These are phyloP conservation scores for Curvularia hawaiiensis DNA, from an alignment of 2,329 filamentous ascomycete genomes.

Conservation along the genomic window DNA sequence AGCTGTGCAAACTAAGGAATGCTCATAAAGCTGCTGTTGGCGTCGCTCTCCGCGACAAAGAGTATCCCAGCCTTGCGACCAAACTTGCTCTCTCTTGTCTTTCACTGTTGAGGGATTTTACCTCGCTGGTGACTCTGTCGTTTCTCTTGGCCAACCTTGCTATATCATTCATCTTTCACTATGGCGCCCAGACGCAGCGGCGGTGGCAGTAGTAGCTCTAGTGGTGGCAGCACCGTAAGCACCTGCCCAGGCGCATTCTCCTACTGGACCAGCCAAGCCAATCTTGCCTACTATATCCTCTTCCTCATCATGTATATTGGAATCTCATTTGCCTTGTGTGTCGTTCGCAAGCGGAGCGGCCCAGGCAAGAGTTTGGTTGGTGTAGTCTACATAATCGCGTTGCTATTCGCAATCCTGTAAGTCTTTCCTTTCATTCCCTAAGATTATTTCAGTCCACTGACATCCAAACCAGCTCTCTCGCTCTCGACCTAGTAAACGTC, in stretches of 20 bases:
- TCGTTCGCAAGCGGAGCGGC: conserved; percentile 25
- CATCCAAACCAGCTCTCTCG: conserved; percentile 13
- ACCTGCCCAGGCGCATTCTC: conserved; percentile 26
- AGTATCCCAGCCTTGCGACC: background rate
- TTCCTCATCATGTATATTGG: conserved; percentile 25
- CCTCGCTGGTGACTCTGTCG: background rate
- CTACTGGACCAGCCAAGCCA: conserved; percentile 4
- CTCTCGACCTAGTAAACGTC: conserved; percentile 15
- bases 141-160: background rate
- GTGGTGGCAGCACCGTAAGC: conserved; percentile 21
- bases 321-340: conserved; percentile 21
- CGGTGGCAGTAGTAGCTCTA: background rate
- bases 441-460: background rate
- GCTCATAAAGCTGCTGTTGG: background rate
- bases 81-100: background rate
- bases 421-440: conserved; percentile 1
- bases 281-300: conserved; percentile 27
- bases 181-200: conserved; percentile 30
- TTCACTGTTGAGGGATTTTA: background rate
- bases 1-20: background rate
- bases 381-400: conserved; percentile 18
- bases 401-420: conserved; percentile 28
- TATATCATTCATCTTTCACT: background rate
- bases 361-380: conserved; percentile 31
- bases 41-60: background rate